A percentile compares a stretch with the other conserved stretches of the same genome.
Conservation (phyloP, 257 asterid species). For the Prunella vulgaris region DNA sequence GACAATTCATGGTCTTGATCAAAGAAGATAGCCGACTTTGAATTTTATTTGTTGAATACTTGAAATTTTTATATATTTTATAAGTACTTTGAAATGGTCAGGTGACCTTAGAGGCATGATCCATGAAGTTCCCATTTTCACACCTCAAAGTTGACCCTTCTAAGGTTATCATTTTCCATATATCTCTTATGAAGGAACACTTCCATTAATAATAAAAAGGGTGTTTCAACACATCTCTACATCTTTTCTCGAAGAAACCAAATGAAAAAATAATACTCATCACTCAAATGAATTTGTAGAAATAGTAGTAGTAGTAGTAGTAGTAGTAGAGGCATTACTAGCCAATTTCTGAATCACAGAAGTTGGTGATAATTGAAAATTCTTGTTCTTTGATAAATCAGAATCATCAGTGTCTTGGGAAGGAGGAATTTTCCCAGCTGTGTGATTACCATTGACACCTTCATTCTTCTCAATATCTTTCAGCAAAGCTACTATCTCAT, state of each 20-base stretch:
- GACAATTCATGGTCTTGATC: background rate
- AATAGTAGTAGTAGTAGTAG: background rate
- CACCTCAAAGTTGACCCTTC: conserved; percentile 19
- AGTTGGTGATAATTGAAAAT: too few species aligned
- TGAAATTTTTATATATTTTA: background rate
- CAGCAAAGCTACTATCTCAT: background rate
- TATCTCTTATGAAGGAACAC: too few species aligned
- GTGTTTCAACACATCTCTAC: background rate
- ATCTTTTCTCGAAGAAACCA: background rate
- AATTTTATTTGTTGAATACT: background rate
- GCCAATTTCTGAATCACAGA: too few species aligned
- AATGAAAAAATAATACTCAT: conserved; percentile 1
- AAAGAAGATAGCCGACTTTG: conserved; percentile 17
- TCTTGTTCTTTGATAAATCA: too few species aligned
- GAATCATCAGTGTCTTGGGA: too few species aligned
- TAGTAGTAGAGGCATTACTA: background rate
- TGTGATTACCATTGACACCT: too few species aligned
- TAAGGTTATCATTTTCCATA: background rate
- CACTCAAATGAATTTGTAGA: conserved; percentile 27
- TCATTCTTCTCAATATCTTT: too few species aligned
- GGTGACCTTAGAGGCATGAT: background rate
- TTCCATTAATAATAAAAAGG: too few species aligned
- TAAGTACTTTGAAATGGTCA: conserved; percentile 28
- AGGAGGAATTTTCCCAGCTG: too few species aligned
- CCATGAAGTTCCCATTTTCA: conserved; percentile 21